Evolutionary conservation across 768 basidiomycete species (phyloP).

Genomic region (Amanita jacksonii): DNA sequence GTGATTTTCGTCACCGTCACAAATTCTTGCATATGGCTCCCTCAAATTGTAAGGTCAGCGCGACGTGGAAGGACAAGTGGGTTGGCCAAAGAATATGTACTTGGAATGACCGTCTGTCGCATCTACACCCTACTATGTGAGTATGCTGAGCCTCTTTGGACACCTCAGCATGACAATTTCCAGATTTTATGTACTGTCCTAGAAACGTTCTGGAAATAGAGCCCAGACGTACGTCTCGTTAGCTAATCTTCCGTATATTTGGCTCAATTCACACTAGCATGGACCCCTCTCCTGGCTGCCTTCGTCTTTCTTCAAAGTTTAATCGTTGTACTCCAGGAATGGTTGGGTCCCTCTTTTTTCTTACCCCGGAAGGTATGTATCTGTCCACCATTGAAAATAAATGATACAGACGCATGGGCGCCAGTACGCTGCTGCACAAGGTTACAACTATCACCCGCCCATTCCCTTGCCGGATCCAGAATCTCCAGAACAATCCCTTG

Average conservation of each 20-base stretch:
- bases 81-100: conserved; percentile 56
- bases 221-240: conserved; percentile 44
- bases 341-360: conserved; percentile 77
- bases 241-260: conserved; percentile 1
- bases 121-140: conserved; percentile 67
- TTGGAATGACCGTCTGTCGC: conserved; percentile 69
- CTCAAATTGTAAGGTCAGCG: conserved; percentile 74
- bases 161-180: conserved; percentile 3
- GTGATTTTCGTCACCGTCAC: conserved; percentile 56
- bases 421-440: conserved; percentile 10
- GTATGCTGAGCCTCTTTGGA: conserved; percentile 18
- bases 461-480: conserved; percentile 67
- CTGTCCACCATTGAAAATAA: not conserved
- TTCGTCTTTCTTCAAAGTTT: conserved; percentile 56
- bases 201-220: conserved; percentile 81
- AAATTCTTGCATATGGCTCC: conserved; percentile 78
- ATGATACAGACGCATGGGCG: not conserved
- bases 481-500: conserved; percentile 64
- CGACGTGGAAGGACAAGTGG: conserved; percentile 64
- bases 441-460: conserved; percentile 81
- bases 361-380: conserved; percentile 53
- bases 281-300: conserved; percentile 51
- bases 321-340: conserved; percentile 63
- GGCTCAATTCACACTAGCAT: conserved; percentile 30
- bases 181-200: conserved; percentile 79